Evolutionary conservation across 305 asterid species (phyloP).

Genomic region (Caryopteris hybrid): DNA sequence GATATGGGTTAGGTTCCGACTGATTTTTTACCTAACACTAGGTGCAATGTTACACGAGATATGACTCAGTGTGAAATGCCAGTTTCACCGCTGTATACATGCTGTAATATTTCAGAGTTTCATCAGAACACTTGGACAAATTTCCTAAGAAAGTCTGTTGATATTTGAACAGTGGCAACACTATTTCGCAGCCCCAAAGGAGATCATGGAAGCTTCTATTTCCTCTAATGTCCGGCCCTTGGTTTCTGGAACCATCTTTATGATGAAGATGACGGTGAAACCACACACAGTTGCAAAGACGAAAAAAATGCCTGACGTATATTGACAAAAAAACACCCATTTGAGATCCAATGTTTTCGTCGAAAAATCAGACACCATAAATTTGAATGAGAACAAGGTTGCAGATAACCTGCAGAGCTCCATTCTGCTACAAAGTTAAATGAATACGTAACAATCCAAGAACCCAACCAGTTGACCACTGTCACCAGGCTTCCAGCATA

Average conservation of each 20-base stretch:
- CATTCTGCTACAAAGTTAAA: conserved; percentile 68
- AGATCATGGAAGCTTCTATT: conserved; percentile 55
- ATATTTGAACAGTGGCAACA: no score
- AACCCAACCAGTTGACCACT: conserved; percentile 76
- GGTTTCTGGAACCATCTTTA: conserved; percentile 59
- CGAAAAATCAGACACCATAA: neutral
- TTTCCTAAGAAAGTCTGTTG: no score
- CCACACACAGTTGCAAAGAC: conserved; percentile 48
- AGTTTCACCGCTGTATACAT: no score
- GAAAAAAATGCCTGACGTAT: conserved; percentile 59
- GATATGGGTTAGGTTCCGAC: no score
- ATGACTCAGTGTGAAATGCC: no score
- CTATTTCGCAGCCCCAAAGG: conserved; percentile 27
- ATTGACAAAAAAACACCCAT: no score
- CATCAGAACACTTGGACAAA: no score
- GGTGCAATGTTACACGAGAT: no score
- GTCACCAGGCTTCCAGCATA: conserved; percentile 83
- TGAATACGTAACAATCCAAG: conserved; percentile 76
- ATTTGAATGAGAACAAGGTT: neutral
- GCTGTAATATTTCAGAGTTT: no score
- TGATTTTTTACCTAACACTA: no score
- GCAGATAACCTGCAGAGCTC: conserved; percentile 66
- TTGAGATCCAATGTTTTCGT: no score
- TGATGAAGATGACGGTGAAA: conserved; percentile 41
- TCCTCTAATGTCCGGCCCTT: conserved; percentile 71